Evolutionary conservation across 441 rosid species (phyloP).

Genomic region (Corymbia calophylla): DNA sequence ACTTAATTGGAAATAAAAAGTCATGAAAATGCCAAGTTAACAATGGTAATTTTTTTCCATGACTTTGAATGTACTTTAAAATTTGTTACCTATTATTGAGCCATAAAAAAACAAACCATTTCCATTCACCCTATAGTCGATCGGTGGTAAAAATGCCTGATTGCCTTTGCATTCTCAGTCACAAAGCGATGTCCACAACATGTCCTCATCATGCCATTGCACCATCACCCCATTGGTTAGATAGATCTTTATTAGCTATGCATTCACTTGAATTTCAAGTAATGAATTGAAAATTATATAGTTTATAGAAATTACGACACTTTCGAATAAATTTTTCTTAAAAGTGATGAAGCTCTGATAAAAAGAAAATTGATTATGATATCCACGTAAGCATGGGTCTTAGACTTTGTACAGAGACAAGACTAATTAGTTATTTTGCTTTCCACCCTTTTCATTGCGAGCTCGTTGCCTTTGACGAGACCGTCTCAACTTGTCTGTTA

Average conservation of each 20-base stretch:
- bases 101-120: not conserved
- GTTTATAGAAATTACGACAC: not conserved
- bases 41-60: accelerated
- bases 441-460: not conserved
- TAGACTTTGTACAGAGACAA: not conserved
- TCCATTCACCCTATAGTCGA: not conserved
- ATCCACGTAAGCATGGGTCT: too few species aligned
- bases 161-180: not conserved
- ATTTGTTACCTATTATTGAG: accelerated
- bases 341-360: not conserved
- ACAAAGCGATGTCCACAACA: accelerated
- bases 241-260: accelerated
- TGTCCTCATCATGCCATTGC: not conserved
- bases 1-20: not conserved
- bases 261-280: not conserved
- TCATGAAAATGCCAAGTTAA: accelerated
- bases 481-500: not conserved
- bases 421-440: not conserved
- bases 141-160: not conserved
- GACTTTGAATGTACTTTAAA: not conserved
- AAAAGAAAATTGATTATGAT: too few species aligned
- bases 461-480: not conserved
- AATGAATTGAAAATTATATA: not conserved
- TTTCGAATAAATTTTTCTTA: accelerated
- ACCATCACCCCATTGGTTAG: not conserved